Evolutionary conservation across 768 basidiomycete species (phyloP).

Genomic region (Gymnopilus junonius): DNA sequence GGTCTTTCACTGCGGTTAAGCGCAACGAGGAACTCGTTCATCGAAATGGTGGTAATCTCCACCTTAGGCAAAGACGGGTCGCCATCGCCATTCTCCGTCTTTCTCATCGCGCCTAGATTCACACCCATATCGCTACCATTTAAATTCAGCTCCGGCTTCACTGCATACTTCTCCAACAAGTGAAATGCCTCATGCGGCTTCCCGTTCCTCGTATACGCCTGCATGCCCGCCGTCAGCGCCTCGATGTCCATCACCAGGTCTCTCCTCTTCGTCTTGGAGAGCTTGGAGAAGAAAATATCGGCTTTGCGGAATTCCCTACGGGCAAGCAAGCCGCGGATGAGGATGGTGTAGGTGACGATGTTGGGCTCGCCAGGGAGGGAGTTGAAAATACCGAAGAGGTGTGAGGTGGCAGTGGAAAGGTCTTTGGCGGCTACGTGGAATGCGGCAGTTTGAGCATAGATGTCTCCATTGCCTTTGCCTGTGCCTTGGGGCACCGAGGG

Average conservation of each 20-base stretch:
- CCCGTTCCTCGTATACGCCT: slow-evolving; percentile 47
- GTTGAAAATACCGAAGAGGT: slow-evolving; percentile 43
- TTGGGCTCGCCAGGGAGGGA: slow-evolving; percentile 40
- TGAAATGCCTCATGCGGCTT: slow-evolving; percentile 52
- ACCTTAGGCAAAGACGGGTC: background rate
- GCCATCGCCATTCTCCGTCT: background rate
- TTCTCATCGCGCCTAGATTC: too few relatives aligned
- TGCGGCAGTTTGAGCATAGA: slow-evolving; percentile 51
- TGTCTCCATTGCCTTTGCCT: slow-evolving; percentile 40
- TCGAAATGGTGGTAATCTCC: slow-evolving; percentile 27
- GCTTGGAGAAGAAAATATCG: slow-evolving; percentile 44
- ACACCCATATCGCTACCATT: too few relatives aligned
- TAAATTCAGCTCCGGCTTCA: slow-evolving; percentile 3
- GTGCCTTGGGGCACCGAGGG: too few relatives aligned
- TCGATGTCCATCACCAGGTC: slow-evolving; percentile 46
- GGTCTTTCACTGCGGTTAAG: slow-evolving; percentile 59
- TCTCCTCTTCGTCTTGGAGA: slow-evolving; percentile 31
- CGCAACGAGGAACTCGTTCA: slow-evolving; percentile 46
- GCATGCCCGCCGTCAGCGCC: slow-evolving; percentile 54
- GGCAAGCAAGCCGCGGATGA: slow-evolving; percentile 56
- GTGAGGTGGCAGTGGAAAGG: slow-evolving; percentile 28
- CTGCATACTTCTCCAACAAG: slow-evolving; percentile 47
- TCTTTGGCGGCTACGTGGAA: slow-evolving; percentile 51
- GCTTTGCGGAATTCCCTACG: slow-evolving; percentile 46
- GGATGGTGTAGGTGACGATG: slow-evolving; percentile 53